Evolutionary conservation across 306 rosid genomes (phyloP), one percentile per base, ranked within the genome.

Genomic region (Mimosa bimucronata): DNA sequence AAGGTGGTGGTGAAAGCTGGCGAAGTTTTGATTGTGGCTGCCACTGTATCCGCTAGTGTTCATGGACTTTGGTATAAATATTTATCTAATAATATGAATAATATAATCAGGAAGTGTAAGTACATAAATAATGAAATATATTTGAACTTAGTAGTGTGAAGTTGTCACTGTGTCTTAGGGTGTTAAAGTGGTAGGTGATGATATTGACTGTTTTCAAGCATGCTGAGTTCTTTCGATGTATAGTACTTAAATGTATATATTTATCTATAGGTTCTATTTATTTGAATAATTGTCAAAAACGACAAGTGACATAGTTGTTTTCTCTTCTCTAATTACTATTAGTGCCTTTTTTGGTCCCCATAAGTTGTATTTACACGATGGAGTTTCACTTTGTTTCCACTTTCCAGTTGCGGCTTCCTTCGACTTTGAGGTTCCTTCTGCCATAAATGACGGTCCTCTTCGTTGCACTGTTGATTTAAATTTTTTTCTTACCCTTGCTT

Each of bases 11-110:
- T 91, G 84, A 90, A 89, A 89, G 91, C 93, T 75, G 94, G 92
- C 15, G 73, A 78, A 83, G 87, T 95, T 92, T 91, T 95, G 83
- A 89, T 90, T 81, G 88, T 82, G 88, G 94, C 89, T 55, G 91
- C 98, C 81, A 87, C 86, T 53, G 57, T 92, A 78, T 90, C 98
- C 2, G 92, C 90, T 45, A 74, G 86, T 81, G 94, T 91, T 85
- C 97, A 92, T 71, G 98, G 88, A 38, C 85, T 86, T 16, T 95
- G 98, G 98, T 95, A 92, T 71, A 75, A 74, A 73, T 60, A 86
- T 76, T 62, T 92, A 82, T 77, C 88, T 44, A 82, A 77, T 71
- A 85, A 58, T 80, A 78, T 87, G 9, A 68, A 64, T 70, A 60
- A n/a, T n/a, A 6, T 48, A 52, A 75, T 79, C 74, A 67, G 83